Base-by-base conservation (phyloP, 176 grass and related monocot genomes). In the Oryza australiensis region DNA sequence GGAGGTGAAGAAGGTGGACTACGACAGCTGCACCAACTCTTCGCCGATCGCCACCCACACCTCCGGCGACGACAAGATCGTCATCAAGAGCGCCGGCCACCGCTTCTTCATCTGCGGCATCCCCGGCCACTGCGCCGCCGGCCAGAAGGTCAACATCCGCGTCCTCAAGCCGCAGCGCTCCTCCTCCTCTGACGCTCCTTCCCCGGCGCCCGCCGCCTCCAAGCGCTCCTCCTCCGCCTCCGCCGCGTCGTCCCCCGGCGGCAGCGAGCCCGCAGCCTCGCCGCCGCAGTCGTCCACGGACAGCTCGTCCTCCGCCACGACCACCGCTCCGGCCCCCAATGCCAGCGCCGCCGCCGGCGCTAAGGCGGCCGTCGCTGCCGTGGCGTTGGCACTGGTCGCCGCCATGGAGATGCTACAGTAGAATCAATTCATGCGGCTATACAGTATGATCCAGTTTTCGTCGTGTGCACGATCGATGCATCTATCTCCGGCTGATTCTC, bases 91-190 rank as follows among this genome's bases (percentile, higher is more conserved):
- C 63, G 33, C 85, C n/a, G 94, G 94, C 65, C 94, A 96, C 80
- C 83, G 89, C 66, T 93, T 93, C 86, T 96, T 91, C 88, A 93
- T 96, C 80, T 96, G 94, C 42, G 94, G 94, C 72, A 42, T 93
- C 10, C 90, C 88, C 0, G 94, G 90, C 8, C 94, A 93, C 86
- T 96, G 90, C 45, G 66, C 90, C 51, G 76, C 82, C 5, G 94
- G 94, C 0, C 90, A 96, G 88, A 93, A 91, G 87, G 64, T 96
- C 68, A 33, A 91, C 68, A 87, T 96, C 82, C 90, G 90, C 72
- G 94, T 93, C 20, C 78, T 80, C 73, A 93, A 96, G 77, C 24
- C 63, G n/a, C 43, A 68, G 32, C 27, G 27, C 62, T n/a, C 84
- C 82, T 86, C 85, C 60, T n/a, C 84, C 82, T 86, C 85, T 81